Base-by-base conservation (phyloP, 805 yeast species). In the Candida nitratophila region DNA sequence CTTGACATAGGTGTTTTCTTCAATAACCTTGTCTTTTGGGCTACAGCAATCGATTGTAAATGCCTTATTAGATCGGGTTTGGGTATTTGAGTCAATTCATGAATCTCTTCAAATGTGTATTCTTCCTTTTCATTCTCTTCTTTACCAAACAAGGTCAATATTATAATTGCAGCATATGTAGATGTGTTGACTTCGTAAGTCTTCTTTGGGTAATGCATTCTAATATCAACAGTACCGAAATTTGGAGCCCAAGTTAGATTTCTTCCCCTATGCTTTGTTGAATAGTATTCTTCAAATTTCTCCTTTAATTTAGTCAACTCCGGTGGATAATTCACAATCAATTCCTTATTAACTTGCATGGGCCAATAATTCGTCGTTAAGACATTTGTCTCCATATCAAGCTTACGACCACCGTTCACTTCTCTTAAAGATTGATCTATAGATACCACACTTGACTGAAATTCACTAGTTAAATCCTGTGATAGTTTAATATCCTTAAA, bases 171-270 rank as follows among this genome's bases (percentile, higher is more conserved):
- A 12, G 95, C 83, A 51, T 81, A 79, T 0, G 95, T 73, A 0
- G 96, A 82, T 77, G 89, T 73, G 49, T 80, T 85, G 37, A 90
- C 74, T 46, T 86, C 90, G 56, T 91, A 90, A 1, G 83, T 75
- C 40, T 77, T 74, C 29, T 79, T 74, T 5, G 83, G 80, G 51
- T 82, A 85, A 31, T 80, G 72, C 52, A 84, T 81, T 42, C 84
- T 71, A 44, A 91, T 70, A 54, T 90, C 97, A 46, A 87, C 81
- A 6, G 86, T 78, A 6, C 96, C 96, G 55, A 86, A 76, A 50
- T 81, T 80, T 21, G 90, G 86, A 32, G 88, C 81, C 97, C 97
- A 93, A 9, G 65, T 66, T 39, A 85, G 58, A 40, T 66, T 69
- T 50, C 95, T 68, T 10, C 87, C 85, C 42, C 64, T 70, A 53